Evolutionary conservation across 768 basidiomycete species (phyloP), one percentile per base, ranked within the genome.

Genomic region (Thelephora aurantiotincta): DNA sequence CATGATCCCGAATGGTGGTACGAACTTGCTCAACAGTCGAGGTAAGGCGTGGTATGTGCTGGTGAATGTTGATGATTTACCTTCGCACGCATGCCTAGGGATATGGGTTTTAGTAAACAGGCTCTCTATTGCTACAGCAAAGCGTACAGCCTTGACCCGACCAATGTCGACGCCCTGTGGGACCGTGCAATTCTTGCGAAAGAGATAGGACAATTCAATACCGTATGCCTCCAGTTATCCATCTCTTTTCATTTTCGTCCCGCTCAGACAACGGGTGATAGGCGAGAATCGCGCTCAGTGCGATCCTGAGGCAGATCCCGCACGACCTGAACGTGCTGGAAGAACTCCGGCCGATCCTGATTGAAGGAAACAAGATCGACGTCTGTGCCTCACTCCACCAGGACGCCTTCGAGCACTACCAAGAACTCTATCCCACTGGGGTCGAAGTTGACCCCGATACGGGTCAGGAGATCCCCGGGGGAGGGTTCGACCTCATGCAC

Each of bases 111-210:
- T 50, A 73, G 77, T 41, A 84, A 91, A 50, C 91, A 97, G 62
- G 88, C 90, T 2, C 60, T 96, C 33, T 97, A 97, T 58, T 98
- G 94, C 58, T 88, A 86, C 58, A 72, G 82, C 0, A 93, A 96
- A 58, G 76, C 86, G 1, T 74, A 82, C 55, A 78, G 73, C 49
- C 67, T 86, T 19, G 82, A 94, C 57, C 84, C 87, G 1, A 70
- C 72, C 6, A 92, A 97, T 53, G 75, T 87, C 13, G 80, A 85
- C 50, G 84, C 87, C 3, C 71, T 90, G 13, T 96, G 89, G 88
- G 92, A 97, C 54, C 76, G 90, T 1, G 90, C 91, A 0, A 70
- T 75, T 4, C 71, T 94, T 11, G 81, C 89, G 1, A 82, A 81
- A 54, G 79, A 86, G 53, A 74, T 80, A 26, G 80, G 79, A 2